Percentiles rank a stretch among this genome's conserved stretches.
phyloP scores from a whole-genome alignment of 2,329 filamentous ascomycete genomes.

The Fusarium sp. region DNA sequence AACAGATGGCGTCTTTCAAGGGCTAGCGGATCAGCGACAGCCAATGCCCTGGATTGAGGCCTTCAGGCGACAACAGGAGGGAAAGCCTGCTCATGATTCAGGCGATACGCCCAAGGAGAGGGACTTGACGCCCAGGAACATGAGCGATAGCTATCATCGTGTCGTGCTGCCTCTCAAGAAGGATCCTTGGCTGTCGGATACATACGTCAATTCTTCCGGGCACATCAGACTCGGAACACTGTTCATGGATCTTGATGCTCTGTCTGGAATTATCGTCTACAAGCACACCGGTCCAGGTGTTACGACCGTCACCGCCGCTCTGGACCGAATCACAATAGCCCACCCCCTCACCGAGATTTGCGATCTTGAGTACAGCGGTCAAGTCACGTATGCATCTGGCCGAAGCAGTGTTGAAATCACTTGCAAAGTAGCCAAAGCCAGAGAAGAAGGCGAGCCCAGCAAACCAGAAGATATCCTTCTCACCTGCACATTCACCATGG shows the following conservation, averaged over 20 bases:
- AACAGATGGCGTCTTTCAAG: constrained; percentile 48
- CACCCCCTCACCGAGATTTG: constrained; percentile 81
- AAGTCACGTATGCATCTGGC: constrained; percentile 75
- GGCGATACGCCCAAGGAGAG: constrained; percentile 36
- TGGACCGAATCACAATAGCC: constrained; percentile 67
- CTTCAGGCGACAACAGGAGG: constrained; percentile 38
- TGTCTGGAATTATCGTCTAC: constrained; percentile 81
- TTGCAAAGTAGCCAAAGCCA: constrained; percentile 76
- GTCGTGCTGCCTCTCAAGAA: constrained; percentile 71
- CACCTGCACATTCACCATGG: constrained; percentile 54
- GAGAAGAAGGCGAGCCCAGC: constrained; percentile 65
- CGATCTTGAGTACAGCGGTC: constrained; percentile 76
- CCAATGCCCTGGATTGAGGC: constrained; percentile 48
- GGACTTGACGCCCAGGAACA: constrained; percentile 45
- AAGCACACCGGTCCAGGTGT: constrained; percentile 70
- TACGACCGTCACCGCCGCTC: constrained; percentile 61
- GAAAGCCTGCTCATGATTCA: constrained; percentile 9
- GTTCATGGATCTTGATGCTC: constrained; percentile 83
- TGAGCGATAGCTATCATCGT: constrained; percentile 49
- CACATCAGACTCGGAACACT: constrained; percentile 78
- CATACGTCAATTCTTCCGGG: constrained; percentile 80
- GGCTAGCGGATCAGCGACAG: constrained; percentile 42
- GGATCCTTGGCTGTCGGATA: constrained; percentile 81
- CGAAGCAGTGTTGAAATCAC: constrained; percentile 80
- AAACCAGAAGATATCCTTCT: constrained; percentile 58